These are phyloP conservation scores for Diaporthe vaccinii DNA, from an alignment of 2,329 filamentous ascomycete species.

Conservation along the genomic window DNA sequence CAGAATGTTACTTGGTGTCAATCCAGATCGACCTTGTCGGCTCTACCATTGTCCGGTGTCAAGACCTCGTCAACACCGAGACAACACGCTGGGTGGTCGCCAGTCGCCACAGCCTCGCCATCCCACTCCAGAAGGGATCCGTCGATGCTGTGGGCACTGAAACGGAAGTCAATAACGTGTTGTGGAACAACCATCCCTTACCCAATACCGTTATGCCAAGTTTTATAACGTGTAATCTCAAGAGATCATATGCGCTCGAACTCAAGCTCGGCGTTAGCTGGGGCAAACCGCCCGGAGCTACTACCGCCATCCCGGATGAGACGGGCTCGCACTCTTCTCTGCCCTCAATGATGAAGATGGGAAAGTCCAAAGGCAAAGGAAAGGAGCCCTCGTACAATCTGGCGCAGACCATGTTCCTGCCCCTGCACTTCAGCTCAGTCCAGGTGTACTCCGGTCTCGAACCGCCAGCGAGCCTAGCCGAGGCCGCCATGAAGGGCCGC, in stretches of 20 bases:
- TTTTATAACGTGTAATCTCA: constrained; percentile 91
- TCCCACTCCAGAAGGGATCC: constrained; percentile 74
- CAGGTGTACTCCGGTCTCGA: constrained; percentile 90
- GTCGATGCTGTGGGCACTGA: constrained; percentile 73
- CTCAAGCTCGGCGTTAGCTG: constrained; percentile 83
- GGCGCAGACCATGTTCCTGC: constrained; percentile 82
- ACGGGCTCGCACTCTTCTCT: constrained; percentile 40
- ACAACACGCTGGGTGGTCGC: constrained; percentile 81
- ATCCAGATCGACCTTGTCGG: constrained; percentile 87
- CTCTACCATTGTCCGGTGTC: constrained; percentile 83
- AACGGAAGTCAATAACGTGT: constrained; percentile 73
- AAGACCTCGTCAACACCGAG: constrained; percentile 80
- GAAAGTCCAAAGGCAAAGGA: constrained; percentile 53
- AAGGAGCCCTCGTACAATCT: constrained; percentile 48
- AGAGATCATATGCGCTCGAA: constrained; percentile 85
- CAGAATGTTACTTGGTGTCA: constrained; percentile 80
- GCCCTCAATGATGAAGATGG: constrained; percentile 12
- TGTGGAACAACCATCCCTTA: constrained; percentile 81
- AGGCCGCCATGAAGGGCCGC: constrained; percentile 61
- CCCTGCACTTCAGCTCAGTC: constrained; percentile 80
- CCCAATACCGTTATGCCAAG: constrained; percentile 90
- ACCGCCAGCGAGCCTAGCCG: constrained; percentile 81
- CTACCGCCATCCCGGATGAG: constrained; percentile 36
- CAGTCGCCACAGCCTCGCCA: constrained; percentile 77
- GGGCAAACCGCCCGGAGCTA: constrained; percentile 65